Base-by-base conservation (phyloP, 2,329 filamentous ascomycete genomes). In the Dryadomyces sulphureus region DNA sequence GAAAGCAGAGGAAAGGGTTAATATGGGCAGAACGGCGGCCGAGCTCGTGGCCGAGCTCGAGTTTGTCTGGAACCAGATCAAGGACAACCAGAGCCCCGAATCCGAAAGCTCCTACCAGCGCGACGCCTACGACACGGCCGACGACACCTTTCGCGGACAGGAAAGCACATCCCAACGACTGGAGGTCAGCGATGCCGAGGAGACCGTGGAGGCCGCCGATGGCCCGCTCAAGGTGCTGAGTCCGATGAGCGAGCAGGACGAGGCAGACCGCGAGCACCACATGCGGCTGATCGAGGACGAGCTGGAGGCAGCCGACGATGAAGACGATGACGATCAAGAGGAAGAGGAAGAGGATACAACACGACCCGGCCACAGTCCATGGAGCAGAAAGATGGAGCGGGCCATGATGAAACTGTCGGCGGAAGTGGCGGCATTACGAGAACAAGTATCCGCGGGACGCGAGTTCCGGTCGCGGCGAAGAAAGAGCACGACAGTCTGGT, bases 51-150 rank as follows among this genome's bases (percentile, higher is more conserved):
- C 80, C 9, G 92, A 98, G 62, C 76, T 98, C n/a, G 92, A 98
- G 64, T 98, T 96, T 57, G 90, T 98, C 35, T 98, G 92, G 92
- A 88, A 95, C 55, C 92, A 96, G 62, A 90, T 98, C 55, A 94
- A 92, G 62, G 83, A 82, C 54, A 95, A 90, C 56, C 77, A 77
- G 11, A 77, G 81, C 4, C 77, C 75, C 17, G 48, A 47, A 35
- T 79, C 81, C 34, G 66, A 79, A 35, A 60, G 73, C 36, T 71
- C 73, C 11, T 76, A 72, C 2, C 70, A 73, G n/a, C 68, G 71
- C 52, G 65, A 65, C 22, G 62, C 46, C 8, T 48, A 47, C 32
- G 46, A 46, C 22, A 42, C 43, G 24, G 41, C 43, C 16, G 39
- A 43, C 17, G 43, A 45, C 32, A 25, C 27, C 34, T 30, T 5